A percentile compares a stretch with the other conserved stretches of the same genome.
Evolutionary conservation across 352 stramenopile genomes (phyloP).

Genomic region (Pythium sukuiense): DNA sequence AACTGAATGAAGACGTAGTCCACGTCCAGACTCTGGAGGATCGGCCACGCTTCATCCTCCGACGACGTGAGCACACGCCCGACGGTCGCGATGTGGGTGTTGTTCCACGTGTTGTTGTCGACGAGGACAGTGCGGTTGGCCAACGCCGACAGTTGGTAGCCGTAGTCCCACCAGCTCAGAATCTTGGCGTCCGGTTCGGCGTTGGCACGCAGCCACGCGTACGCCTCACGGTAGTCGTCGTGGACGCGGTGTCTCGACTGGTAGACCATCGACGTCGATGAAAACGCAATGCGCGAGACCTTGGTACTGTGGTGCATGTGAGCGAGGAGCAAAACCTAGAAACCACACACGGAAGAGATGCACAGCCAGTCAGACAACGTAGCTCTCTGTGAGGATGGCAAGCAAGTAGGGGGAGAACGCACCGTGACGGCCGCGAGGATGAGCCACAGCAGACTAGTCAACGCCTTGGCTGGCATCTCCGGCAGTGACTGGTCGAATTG

Average conservation of each 20-base stretch:
- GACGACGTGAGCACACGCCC: constrained; percentile 75
- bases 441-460: constrained; percentile 27
- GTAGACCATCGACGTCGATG: constrained; percentile 76
- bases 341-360: constrained; percentile 9
- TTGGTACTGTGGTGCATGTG: constrained; percentile 62
- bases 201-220: constrained; percentile 79
- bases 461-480: constrained; percentile 7
- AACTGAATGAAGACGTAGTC: constrained; percentile 85
- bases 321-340: constrained; percentile 65
- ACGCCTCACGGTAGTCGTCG: constrained; percentile 85
- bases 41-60: constrained; percentile 69
- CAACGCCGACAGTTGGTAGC: constrained; percentile 81
- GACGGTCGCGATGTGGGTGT: constrained; percentile 95
- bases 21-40: constrained; percentile 72
- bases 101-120: constrained; percentile 98
- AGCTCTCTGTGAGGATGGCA: not conserved
- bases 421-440: constrained; percentile 62
- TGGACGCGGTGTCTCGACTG: constrained; percentile 58
- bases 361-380: not conserved
- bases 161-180: constrained; percentile 87
- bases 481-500: not conserved
- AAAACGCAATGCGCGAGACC: constrained; percentile 74
- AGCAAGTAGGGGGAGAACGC: constrained; percentile 14
- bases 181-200: constrained; percentile 66
- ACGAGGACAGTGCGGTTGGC: constrained; percentile 87